These are phyloP conservation scores for Lasiodiplodia theobromae DNA, from an alignment of 2,329 filamentous ascomycete genomes.

Conservation along the genomic window DNA sequence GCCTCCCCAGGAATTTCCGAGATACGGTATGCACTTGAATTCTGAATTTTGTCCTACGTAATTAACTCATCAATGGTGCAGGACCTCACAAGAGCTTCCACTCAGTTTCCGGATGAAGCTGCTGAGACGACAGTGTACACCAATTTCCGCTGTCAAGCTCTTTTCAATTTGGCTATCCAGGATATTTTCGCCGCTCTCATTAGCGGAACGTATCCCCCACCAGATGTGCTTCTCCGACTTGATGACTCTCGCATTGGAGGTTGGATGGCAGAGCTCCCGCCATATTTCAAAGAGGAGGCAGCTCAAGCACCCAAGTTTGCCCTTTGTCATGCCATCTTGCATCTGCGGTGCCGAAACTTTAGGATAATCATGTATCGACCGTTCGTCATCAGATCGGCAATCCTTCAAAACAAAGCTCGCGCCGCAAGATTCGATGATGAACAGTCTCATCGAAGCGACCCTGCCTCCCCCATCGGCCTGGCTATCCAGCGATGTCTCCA, in stretches of 20 bases:
- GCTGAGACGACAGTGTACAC: constrained; percentile 53
- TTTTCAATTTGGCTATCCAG: constrained; percentile 55
- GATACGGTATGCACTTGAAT: constrained; percentile 46
- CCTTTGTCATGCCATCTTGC: constrained; percentile 53
- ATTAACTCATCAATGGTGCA: not conserved
- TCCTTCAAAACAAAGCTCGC: constrained; percentile 30
- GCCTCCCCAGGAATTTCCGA: constrained; percentile 54
- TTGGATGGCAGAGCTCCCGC: constrained; percentile 49
- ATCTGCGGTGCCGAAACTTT: constrained; percentile 55
- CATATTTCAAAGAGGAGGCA: constrained; percentile 46
- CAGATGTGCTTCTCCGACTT: constrained; percentile 50
- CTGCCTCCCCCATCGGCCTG: not conserved
- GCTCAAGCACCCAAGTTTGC: constrained; percentile 47
- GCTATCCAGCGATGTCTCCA: constrained; percentile 5
- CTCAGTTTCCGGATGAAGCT: not conserved
- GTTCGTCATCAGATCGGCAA: constrained; percentile 53
- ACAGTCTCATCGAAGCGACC: not conserved
- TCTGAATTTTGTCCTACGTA: not conserved
- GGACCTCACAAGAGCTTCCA: constrained; percentile 18
- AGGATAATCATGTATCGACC: constrained; percentile 58
- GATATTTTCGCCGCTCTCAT: constrained; percentile 57
- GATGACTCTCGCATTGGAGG: constrained; percentile 50
- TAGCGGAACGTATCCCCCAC: constrained; percentile 52
- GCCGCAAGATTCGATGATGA: not conserved
- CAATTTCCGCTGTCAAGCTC: constrained; percentile 53